Percentiles rank a stretch among this genome's conserved stretches.
Evolutionary conservation across 208 protist genomes (phyloP).

Genomic region (Leishmania mexicana): DNA sequence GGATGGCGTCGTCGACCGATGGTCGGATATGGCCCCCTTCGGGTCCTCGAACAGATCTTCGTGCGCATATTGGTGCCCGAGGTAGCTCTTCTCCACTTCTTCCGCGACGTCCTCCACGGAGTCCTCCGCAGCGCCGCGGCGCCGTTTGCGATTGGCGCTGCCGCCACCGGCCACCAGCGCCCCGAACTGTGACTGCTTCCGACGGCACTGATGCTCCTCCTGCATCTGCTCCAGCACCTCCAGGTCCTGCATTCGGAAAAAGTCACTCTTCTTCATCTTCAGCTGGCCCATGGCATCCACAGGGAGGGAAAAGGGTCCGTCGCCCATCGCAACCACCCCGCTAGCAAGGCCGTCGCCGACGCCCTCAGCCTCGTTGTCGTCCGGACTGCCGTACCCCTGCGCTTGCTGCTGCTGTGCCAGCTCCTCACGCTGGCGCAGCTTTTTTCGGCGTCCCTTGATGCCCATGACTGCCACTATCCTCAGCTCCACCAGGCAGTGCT

Average conservation of each 20-base stretch:
- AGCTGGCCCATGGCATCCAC: slow-evolving; percentile 50
- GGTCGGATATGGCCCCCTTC: neutral
- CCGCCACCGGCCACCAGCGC: slow-evolving; percentile 15
- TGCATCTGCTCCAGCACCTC: slow-evolving; percentile 79
- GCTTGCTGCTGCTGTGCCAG: slow-evolving; percentile 26
- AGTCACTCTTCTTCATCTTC: slow-evolving; percentile 85
- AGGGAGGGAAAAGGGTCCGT: slow-evolving; percentile 55
- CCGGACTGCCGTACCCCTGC: slow-evolving; percentile 5
- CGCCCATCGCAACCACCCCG: slow-evolving; percentile 30
- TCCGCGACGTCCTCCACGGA: slow-evolving; percentile 29
- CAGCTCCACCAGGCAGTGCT: too few species aligned
- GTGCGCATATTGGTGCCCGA: slow-evolving; percentile 36
- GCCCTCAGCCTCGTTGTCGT: slow-evolving; percentile 5
- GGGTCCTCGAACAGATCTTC: slow-evolving; percentile 19
- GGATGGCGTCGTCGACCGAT: neutral
- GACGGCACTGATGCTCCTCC: slow-evolving; percentile 73
- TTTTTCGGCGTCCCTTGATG: slow-evolving; percentile 82
- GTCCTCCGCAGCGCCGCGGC: slow-evolving; percentile 10
- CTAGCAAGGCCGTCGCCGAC: slow-evolving; percentile 12
- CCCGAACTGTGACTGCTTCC: slow-evolving; percentile 21
- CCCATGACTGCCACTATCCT: slow-evolving; percentile 49
- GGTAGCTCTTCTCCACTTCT: slow-evolving; percentile 46
- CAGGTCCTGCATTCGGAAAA: slow-evolving; percentile 82
- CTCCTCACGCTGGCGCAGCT: slow-evolving; percentile 60
- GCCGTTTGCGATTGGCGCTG: slow-evolving; percentile 18